Percentiles rank a stretch among this genome's conserved stretches.
phyloP scores from a whole-genome alignment of 2,329 filamentous ascomycete genomes.

The Epichloe glyceriae region DNA sequence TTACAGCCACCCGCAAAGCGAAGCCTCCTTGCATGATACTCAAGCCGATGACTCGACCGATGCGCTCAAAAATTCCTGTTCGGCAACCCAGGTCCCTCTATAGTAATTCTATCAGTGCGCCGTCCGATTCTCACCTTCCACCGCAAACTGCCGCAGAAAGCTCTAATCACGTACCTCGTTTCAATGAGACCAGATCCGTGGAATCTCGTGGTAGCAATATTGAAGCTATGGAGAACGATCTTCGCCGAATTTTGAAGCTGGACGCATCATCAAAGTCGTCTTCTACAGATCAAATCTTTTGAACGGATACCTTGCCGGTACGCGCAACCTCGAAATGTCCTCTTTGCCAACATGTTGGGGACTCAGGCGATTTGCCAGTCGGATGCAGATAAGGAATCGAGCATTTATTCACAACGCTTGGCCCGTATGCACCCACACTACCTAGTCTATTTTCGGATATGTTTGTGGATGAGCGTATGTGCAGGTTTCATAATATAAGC shows the following conservation, averaged over 20 bases:
- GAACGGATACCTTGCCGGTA: not conserved
- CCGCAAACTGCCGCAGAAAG: not conserved
- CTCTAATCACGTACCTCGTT: not conserved
- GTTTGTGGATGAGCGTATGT: constrained; percentile 1
- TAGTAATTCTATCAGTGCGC: not conserved
- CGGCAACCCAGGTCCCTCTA: constrained; percentile 19
- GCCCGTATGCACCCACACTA: not conserved
- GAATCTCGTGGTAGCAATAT: constrained; percentile 20
- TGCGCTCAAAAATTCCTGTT: constrained; percentile 46
- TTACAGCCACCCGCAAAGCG: not conserved
- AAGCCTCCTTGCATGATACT: not conserved
- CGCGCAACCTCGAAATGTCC: not conserved
- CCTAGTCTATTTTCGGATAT: not conserved
- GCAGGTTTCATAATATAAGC: not conserved
- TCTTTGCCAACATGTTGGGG: not conserved
- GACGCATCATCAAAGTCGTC: constrained; percentile 17
- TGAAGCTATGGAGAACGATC: constrained; percentile 38
- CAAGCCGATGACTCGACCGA: constrained; percentile 25
- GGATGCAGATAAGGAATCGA: not conserved
- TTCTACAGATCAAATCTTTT: constrained; percentile 9
- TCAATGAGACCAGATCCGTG: not conserved
- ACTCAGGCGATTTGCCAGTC: not conserved
- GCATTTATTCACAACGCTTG: not conserved
- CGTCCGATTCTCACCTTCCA: not conserved
- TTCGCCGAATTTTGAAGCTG: constrained; percentile 39